These are phyloP conservation scores for Ogataea allantospora DNA, from an alignment of 805 yeast species.

Conservation along the genomic window DNA sequence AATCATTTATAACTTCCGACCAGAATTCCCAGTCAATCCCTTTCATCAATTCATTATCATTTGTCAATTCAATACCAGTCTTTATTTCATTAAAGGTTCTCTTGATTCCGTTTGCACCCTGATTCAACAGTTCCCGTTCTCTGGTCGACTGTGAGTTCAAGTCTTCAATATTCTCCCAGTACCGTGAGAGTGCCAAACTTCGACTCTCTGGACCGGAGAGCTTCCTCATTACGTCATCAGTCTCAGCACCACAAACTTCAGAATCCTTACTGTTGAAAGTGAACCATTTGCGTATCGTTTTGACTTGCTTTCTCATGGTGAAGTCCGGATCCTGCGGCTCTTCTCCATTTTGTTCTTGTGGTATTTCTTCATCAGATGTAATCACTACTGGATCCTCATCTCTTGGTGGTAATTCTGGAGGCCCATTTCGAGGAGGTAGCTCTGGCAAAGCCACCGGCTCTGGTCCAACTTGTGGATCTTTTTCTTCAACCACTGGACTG, in stretches of 20 bases:
- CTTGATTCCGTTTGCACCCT: constrained; percentile 46
- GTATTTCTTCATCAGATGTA: constrained; percentile 9
- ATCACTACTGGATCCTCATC: constrained; percentile 21
- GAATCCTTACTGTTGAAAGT: constrained; percentile 28
- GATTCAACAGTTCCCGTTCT: constrained; percentile 50
- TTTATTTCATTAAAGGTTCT: constrained; percentile 47
- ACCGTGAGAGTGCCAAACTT: constrained; percentile 60
- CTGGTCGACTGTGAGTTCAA: constrained; percentile 48
- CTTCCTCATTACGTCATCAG: constrained; percentile 20
- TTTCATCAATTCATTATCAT: constrained; percentile 30
- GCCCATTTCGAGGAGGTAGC: constrained; percentile 5
- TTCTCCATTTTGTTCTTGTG: constrained; percentile 7
- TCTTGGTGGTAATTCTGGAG: constrained; percentile 39
- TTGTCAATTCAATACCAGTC: constrained; percentile 42
- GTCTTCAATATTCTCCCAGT: constrained; percentile 52
- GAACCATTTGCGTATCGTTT: constrained; percentile 29
- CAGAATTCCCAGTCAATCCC: constrained; percentile 83
- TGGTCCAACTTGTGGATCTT: neutral
- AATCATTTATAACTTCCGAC: constrained; percentile 78
- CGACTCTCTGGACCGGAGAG: constrained; percentile 40
- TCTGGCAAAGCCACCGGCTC: constrained; percentile 1
- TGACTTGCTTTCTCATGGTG: constrained; percentile 6
- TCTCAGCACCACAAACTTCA: constrained; percentile 23
- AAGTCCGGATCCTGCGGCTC: constrained; percentile 6
- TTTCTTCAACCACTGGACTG: neutral